Base-by-base conservation (phyloP, 1,139 yeast species). In the Saccharomycopsis hybrid region DNA sequence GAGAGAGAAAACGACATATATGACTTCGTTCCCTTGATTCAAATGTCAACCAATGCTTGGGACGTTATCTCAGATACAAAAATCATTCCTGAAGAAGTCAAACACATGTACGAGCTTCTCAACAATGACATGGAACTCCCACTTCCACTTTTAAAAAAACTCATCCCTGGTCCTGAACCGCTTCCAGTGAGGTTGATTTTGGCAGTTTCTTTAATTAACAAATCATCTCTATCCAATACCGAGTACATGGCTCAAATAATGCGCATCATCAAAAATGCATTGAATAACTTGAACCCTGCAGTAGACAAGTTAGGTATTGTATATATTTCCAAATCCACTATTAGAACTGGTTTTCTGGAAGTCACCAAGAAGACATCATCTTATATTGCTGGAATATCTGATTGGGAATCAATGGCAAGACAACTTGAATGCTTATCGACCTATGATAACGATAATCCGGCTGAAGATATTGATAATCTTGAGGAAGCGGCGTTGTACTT, bases 401-500 rank as follows among this genome's bases (percentile, higher is more conserved):
- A 57, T 32, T 57, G 57, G 43, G 66, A 67, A 51, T 71, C 73
- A 2, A 68, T 67, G 54, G 55, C 54, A 27, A 57, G 51, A 31
- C 51, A 45, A 18, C 40, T 46, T 32, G 36, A 44, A 28, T 24
- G 32, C 11, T 44, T 54, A 8, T n/a, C 29, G 11, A 41, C 40
- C 5, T 25, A 41, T 9, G 40, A 45, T 13, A 37, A 33, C 8
- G 41, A 25, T 7, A 8, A n/a, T 9, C 38, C 28, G 3, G 74
- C 73, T 44, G 78, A 73, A 48, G 64, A 76, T 11, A 83, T 81
- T 54, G 74, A 72, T 55, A 85, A 83, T 56, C 73, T 76, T 47
- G 92, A 85, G 59, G 96, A 90, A 62, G 88, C 86, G 60, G 86
- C 86, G 56, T 70, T 85, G 50, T 88, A 80, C 63, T 74, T 82